Percentiles rank a stretch among this genome's conserved stretches.
These are phyloP conservation scores for Picea abies DNA, from an alignment of 83 land plant genomes.

Conservation along the genomic window DNA sequence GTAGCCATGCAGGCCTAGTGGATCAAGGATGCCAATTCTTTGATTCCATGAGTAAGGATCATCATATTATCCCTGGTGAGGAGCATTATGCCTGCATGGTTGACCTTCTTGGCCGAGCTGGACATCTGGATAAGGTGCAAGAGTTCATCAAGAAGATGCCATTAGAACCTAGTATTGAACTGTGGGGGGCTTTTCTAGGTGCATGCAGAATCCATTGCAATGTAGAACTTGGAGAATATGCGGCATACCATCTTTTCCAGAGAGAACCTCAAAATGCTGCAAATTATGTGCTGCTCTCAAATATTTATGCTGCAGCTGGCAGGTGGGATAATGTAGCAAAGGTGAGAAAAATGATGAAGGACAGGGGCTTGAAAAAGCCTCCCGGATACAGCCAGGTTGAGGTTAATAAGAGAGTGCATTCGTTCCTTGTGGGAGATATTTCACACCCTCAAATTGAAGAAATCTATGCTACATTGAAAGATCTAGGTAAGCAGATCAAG, in stretches of 20 bases:
- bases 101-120: constrained; percentile 68
- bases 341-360: too few relatives aligned
- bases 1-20: constrained; percentile 68
- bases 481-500: too few relatives aligned
- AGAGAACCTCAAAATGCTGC: too few relatives aligned
- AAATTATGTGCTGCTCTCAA: too few relatives aligned
- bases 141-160: constrained; percentile 41
- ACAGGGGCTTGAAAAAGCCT: too few relatives aligned
- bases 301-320: too few relatives aligned
- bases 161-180: constrained; percentile 36
- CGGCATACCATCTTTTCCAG: constrained; percentile 16
- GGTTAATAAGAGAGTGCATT: too few relatives aligned
- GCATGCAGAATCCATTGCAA: constrained; percentile 54
- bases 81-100: constrained; percentile 68
- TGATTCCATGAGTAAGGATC: constrained; percentile 46
- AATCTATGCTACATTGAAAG: too few relatives aligned
- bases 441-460: too few relatives aligned
- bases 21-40: constrained; percentile 57
- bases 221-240: constrained; percentile 44
- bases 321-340: too few relatives aligned
- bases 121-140: constrained; percentile 53
- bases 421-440: too few relatives aligned
- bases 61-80: constrained; percentile 34
- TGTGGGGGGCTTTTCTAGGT: constrained; percentile 64
- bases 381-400: too few relatives aligned